phyloP scores from a whole-genome alignment of 257 asterid species.

The Asclepias syriaca region DNA sequence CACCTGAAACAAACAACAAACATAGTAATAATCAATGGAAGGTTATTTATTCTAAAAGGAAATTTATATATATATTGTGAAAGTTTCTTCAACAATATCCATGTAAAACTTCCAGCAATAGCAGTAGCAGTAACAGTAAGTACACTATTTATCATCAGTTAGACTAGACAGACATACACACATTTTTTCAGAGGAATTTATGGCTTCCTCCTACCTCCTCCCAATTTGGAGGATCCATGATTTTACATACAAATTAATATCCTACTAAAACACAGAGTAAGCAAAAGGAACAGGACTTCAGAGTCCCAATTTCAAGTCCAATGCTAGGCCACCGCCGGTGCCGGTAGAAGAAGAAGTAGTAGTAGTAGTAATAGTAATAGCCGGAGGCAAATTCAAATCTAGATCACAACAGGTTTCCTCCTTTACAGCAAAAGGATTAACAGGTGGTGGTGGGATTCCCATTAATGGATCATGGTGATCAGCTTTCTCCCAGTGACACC shows the following conservation, averaged over 20 bases:
- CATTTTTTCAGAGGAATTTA: constrained; percentile 1
- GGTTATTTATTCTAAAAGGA: neutral
- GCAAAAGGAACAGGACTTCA: constrained; percentile 19
- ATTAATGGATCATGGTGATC: constrained; percentile 14
- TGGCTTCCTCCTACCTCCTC: neutral
- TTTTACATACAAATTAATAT: constrained; percentile 11
- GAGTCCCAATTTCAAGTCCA: constrained; percentile 64
- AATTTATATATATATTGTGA: neutral
- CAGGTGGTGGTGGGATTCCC: constrained; percentile 17
- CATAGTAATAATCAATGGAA: neutral
- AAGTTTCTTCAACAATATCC: neutral
- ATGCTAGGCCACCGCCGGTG: constrained; percentile 18
- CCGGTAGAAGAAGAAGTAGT: constrained; percentile 15
- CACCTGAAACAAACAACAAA: neutral
- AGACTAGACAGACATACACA: neutral
- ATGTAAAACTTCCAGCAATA: neutral
- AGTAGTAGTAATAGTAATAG: neutral
- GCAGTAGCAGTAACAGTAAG: neutral
- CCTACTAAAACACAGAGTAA: neutral
- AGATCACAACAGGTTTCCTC: constrained; percentile 21
- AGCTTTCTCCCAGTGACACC: constrained; percentile 72
- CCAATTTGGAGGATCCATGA: constrained; percentile 7
- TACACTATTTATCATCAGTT: constrained; percentile 9
- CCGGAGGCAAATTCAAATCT: constrained; percentile 40
- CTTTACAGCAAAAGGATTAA: constrained; percentile 8